Base-by-base conservation (phyloP, 192 early-diverging fungal genomes). In the Coemansia sp. region DNA sequence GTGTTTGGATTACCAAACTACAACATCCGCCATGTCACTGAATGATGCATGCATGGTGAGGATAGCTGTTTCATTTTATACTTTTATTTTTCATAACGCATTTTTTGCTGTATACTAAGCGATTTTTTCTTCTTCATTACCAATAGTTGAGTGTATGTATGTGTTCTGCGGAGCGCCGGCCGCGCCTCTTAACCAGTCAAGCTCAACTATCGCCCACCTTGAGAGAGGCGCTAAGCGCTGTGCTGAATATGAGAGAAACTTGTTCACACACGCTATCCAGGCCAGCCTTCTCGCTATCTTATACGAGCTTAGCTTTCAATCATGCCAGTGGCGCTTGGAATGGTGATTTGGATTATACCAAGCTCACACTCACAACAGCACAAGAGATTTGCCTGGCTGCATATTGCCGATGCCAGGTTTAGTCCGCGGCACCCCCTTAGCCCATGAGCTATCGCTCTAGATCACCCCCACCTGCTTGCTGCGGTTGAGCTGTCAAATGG, bases 1-100 rank as follows among this genome's bases (percentile, higher is more conserved):
- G 86, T 90, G 4, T 88, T 69, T 70, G 90, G 90, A 0, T 75
- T 89, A 40, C 90, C 90, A 2, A 84, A 77, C 40, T 87, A 89
- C 43, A 63, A 88, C 30, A 82, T 92, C 6, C 84, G 86, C 26
- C 90, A 91, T 73, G 81, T 79, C 14, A 63, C 58, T 14, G 67
- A 68, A 17, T 81, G 55, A 23, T 2, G 6, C 9, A 26, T 9
- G 1, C 19, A 10, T 3, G 2, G 10, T 10, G 32, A 40, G 6
- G 9, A 9, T 11, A 23, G 23, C 1, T 3, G 6, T 52, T 52
- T 23, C 11, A 28, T 3, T 8, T 28, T 26, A 26, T 10, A 52
- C 23, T 23, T 23, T 26, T 7, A 23, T 14, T 10, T 42, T 14
- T 7, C 35, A 35, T 35, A 35, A 23, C 23, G 35, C 35, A 0